These are phyloP conservation scores for Salix suchowensis DNA, from an alignment of 345 rosid genomes.

Conservation along the genomic window DNA sequence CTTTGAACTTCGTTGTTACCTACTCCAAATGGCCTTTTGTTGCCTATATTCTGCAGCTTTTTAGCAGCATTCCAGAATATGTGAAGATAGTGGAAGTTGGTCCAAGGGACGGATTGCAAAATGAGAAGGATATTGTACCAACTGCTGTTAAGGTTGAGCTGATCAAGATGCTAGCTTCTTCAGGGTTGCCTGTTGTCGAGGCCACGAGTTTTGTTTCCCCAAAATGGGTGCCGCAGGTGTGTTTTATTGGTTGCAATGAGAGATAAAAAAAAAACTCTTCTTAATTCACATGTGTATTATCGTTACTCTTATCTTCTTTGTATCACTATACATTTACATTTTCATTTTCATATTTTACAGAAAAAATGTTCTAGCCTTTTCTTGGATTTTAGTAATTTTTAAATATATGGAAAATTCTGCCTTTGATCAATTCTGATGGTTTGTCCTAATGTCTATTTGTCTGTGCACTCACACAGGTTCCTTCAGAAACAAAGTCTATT, in stretches of 20 bases:
- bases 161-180: constrained; percentile 49
- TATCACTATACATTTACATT: too few species aligned
- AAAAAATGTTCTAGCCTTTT: too few species aligned
- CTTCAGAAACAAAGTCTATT: too few species aligned
- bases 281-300: background rate
- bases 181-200: constrained; percentile 62
- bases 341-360: too few species aligned
- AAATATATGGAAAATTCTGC: too few species aligned
- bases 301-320: background rate
- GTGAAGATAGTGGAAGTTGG: constrained; percentile 85
- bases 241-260: too few species aligned
- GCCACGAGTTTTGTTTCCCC: constrained; percentile 84
- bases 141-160: constrained; percentile 52
- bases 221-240: constrained; percentile 79
- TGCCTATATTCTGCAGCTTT: constrained; percentile 34
- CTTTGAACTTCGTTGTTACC: background rate
- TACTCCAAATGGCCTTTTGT: background rate
- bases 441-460: too few species aligned
- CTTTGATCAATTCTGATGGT: too few species aligned
- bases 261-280: too few species aligned
- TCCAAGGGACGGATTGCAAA: constrained; percentile 69
- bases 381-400: too few species aligned
- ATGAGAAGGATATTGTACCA: constrained; percentile 57
- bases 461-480: too few species aligned
- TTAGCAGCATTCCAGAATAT: constrained; percentile 44